A percentile compares a stretch with the other conserved stretches of the same genome.
Evolutionary conservation across 1,139 yeast genomes (phyloP).

Genomic region (Hansenula lynferdii): DNA sequence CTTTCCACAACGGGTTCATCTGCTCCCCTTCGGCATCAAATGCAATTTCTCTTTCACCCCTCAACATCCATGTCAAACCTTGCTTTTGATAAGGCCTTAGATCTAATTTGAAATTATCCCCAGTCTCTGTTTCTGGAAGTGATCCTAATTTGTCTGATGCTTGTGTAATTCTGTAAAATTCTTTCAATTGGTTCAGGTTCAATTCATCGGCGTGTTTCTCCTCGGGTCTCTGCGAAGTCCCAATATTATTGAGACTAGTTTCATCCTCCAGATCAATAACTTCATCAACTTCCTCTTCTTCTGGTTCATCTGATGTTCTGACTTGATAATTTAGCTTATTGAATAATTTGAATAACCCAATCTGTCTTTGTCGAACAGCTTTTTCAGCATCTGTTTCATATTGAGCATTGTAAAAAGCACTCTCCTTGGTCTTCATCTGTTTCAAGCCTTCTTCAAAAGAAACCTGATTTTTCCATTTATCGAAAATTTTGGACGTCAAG

Average conservation of each 20-base stretch:
- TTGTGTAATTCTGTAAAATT: slow-evolving; percentile 67
- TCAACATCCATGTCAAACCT: slow-evolving; percentile 81
- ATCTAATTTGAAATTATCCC: slow-evolving; percentile 45
- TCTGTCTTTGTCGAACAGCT: slow-evolving; percentile 47
- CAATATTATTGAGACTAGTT: background rate
- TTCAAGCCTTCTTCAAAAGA: slow-evolving; percentile 13
- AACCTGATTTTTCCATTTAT: slow-evolving; percentile 10
- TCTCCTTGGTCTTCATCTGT: slow-evolving; percentile 15
- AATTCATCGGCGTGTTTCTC: slow-evolving; percentile 33
- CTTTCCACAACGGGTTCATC: slow-evolving; percentile 86
- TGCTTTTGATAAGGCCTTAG: slow-evolving; percentile 73
- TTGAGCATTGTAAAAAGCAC: slow-evolving; percentile 9
- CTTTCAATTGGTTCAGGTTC: slow-evolving; percentile 67
- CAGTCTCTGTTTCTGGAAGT: slow-evolving; percentile 64
- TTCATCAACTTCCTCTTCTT: slow-evolving; percentile 24
- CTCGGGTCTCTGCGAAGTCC: slow-evolving; percentile 1
- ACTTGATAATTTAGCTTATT: slow-evolving; percentile 36
- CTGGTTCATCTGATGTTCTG: slow-evolving; percentile 12
- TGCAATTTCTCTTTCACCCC: slow-evolving; percentile 48
- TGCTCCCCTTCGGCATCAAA: slow-evolving; percentile 38
- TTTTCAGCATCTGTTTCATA: slow-evolving; percentile 54
- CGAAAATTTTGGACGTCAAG: slow-evolving; percentile 50
- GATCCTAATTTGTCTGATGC: slow-evolving; percentile 36
- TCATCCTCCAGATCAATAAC: slow-evolving; percentile 26
- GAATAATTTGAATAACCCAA: slow-evolving; percentile 53